Evolutionary conservation across 2,329 filamentous ascomycete species (phyloP), one percentile per base, ranked within the genome.

Genomic region (Stromatinia cepivora): DNA sequence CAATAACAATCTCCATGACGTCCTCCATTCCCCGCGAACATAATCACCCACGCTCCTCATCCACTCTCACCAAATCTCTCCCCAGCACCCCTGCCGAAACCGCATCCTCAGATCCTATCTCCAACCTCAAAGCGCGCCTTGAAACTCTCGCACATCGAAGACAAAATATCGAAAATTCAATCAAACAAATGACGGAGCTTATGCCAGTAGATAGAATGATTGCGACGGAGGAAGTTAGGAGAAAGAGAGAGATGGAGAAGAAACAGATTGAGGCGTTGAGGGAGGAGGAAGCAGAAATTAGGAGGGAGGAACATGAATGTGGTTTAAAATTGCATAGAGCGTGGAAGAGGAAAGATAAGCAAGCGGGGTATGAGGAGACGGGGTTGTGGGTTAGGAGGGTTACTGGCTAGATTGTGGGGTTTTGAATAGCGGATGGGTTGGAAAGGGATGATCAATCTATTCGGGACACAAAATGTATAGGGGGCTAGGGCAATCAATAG

Each of bases 371-470:
- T 75, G 88, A 92, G 75, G 87, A 87, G 15, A 90, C 88, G 0
- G 86, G 86, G 42, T 80, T 96, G 13, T 96, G 92, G 92, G 90
- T 96, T 63, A 86, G 90, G 76, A 85, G 92, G 72, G 89, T 93
- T 71, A 93, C 91, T 28, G 86, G 84, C 71, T 90, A 63, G 46
- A 15, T 11, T 20, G 11, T 28, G 22, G 9, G 15, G 6, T 36
- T 39, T 25, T 15, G 10, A 10, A 5, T 11, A 31, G 42, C 42
- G 5, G 25, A 50, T 11, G 15, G 39, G 28, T 50, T 25, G 31
- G 31, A 63, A 39, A 39, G 22, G 2, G 13, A 52, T 20, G 3
- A 39, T 28, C 2, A 4, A 17, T 13, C 22, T 28, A 2, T 28
- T 28, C 20, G n/a, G 36, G 7, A 25, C n/a, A n/a, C 7, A 59